phyloP scores from a whole-genome alignment of 345 rosid species.

The Kernera saxatilis region DNA sequence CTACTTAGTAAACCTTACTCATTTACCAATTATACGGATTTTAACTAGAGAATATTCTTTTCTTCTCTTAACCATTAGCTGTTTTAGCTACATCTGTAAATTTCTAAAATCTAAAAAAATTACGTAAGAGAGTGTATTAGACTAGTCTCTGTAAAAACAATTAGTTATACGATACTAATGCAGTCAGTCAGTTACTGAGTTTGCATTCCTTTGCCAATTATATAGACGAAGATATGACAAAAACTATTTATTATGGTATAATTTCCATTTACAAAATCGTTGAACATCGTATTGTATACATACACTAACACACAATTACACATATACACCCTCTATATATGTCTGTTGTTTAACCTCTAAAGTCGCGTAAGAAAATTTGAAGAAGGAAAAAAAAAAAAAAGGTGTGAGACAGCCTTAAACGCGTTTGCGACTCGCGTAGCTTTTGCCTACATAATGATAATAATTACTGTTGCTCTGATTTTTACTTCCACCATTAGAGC shows the following conservation, averaged over 20 bases:
- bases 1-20: not conserved
- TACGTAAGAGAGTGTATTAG: no score
- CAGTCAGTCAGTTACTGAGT: no score
- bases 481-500: constrained; percentile 20
- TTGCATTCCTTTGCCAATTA: no score
- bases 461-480: constrained; percentile 36
- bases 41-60: not conserved
- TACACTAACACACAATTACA: not conserved
- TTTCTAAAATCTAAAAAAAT: not conserved
- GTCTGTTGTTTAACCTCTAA: not conserved
- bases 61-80: no score
- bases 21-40: not conserved
- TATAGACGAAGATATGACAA: not conserved
- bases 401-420: constrained; percentile 19
- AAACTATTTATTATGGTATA: constrained; percentile 3
- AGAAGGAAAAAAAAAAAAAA: not conserved
- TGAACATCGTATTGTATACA: constrained; percentile 12
- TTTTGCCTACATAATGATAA: constrained; percentile 35
- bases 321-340: not conserved
- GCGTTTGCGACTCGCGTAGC: constrained; percentile 35
- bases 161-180: not conserved
- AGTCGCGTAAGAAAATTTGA: not conserved
- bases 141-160: no score
- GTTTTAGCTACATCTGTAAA: no score
- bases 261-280: constrained; percentile 22